Evolutionary conservation across 306 rosid genomes (phyloP), one percentile per base, ranked within the genome.

Genomic region (Biancaea sappan): DNA sequence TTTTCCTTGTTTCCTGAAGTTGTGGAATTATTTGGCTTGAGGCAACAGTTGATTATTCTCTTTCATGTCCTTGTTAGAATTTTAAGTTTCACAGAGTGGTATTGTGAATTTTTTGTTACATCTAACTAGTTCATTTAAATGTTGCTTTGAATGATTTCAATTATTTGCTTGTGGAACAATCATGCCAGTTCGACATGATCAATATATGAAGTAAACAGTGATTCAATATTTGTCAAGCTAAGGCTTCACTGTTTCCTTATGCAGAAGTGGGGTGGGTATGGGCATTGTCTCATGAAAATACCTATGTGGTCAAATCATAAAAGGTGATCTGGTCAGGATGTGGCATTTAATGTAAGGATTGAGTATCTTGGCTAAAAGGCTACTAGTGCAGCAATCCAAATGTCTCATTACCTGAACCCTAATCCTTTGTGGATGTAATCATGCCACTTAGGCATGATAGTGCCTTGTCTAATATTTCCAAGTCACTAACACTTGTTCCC

Each of bases 121-220:
- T 9, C n/a, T n/a, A n/a, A n/a, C 56, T 50, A 24, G 62, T 26
- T 5, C 21, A 56, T 35, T 18, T 34, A 8, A 9, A 38, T 51
- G 50, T 32, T 50, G 28, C 47, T 69, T 53, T 70, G 75, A 37
- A 35, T 35, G 51, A 7, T 70, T 70, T 56, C 11, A 25, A 5
- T 40, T 38, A 6, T 56, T 24, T 7, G 9, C 4, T 16, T 24
- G 62, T 5, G 54, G 16, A 26, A 16, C 2, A n/a, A 7, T 21
- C 66, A 54, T 25, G 66, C 40, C 37, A 38, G 9, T 15, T 7
- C 21, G 28, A 26, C 25, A 15, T 37, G 47, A 9, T 34, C 21
- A 15, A 69, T 31, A 24, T 9, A 14, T 4, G 16, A 54, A 54
- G 41, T 22, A 25, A 69, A 56, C 26, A 25, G 15, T 26, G 61